These are phyloP conservation scores for Ceratocystis eucalypticola DNA, from an alignment of 2,329 filamentous ascomycete species.

Conservation along the genomic window DNA sequence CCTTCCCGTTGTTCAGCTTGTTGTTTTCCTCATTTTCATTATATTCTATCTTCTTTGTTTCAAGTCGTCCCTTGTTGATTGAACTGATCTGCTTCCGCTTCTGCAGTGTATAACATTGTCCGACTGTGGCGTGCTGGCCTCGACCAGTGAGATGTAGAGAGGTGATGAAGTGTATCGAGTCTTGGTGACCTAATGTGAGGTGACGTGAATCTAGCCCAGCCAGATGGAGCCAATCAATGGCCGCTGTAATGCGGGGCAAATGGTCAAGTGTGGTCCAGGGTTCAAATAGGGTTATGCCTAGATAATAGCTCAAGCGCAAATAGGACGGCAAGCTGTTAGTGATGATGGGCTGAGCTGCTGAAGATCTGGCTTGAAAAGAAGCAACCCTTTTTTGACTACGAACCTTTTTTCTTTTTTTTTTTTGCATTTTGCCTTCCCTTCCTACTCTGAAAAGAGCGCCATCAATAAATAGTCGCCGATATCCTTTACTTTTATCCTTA, in stretches of 20 bases:
- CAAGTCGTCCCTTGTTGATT: not conserved
- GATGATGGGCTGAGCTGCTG: not conserved
- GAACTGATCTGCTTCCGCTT: not conserved
- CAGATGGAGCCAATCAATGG: no score
- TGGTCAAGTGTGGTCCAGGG: no score
- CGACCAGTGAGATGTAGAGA: not conserved
- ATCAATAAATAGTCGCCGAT: no score
- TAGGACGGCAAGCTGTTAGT: no score
- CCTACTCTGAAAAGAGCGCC: not conserved
- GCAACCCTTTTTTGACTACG: not conserved
- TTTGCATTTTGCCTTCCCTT: not conserved
- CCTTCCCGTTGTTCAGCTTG: conserved; percentile 21
- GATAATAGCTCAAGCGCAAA: no score
- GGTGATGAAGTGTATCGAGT: no score
- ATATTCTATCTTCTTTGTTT: conserved; percentile 10
- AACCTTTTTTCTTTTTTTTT: not conserved
- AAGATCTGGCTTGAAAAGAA: not conserved
- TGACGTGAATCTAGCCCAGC: no score
- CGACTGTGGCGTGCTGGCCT: not conserved
- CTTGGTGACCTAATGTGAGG: no score
- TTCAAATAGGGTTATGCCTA: no score
- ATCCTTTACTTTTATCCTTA: no score
- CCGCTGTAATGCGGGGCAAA: no score
- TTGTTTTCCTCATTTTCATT: conserved; percentile 22
- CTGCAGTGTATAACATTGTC: not conserved